Evolutionary conservation across 2,329 filamentous ascomycete genomes (phyloP).

Genomic region (Phialophora chinensis): DNA sequence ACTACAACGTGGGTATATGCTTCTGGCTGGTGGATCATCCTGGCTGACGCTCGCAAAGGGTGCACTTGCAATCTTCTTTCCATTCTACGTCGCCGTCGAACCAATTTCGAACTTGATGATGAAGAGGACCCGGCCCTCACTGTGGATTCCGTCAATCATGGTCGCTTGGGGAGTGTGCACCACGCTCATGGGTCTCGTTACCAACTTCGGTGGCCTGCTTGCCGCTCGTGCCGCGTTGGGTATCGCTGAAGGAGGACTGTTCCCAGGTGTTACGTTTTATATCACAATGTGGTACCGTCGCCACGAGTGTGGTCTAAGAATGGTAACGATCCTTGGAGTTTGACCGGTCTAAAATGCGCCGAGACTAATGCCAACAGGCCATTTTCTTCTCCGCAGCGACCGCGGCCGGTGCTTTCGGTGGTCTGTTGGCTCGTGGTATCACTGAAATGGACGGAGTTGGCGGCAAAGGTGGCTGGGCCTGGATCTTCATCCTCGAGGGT

Average conservation of each 20-base stretch:
- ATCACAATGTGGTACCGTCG: conserved; percentile 31
- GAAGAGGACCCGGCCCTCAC: conserved; percentile 26
- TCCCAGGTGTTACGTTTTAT: conserved; percentile 47
- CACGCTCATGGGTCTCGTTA: conserved; percentile 58
- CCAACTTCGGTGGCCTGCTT: conserved; percentile 37
- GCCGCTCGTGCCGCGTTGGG: conserved; percentile 48
- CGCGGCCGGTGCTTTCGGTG: conserved; percentile 34
- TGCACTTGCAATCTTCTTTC: conserved; percentile 36
- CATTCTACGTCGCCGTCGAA: conserved; percentile 38
- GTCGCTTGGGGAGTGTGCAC: conserved; percentile 56
- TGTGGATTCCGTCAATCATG: conserved; percentile 34
- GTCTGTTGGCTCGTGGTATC: conserved; percentile 48
- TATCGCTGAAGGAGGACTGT: conserved; percentile 45
- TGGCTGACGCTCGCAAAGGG: conserved; percentile 40
- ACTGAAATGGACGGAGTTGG: conserved; percentile 51
- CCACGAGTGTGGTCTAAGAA: conserved; percentile 32
- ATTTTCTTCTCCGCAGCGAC: conserved; percentile 36
- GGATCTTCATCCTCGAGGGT: conserved; percentile 53
- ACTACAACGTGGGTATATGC: conserved; percentile 48
- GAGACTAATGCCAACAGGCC: conserved; percentile 7
- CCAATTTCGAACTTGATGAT: conserved; percentile 48
- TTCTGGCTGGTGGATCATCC: background rate
- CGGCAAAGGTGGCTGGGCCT: conserved; percentile 52
- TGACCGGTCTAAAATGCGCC: background rate
- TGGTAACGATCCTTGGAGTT: conserved; percentile 11